These are phyloP conservation scores for Pseudocercospora fuligena DNA, from an alignment of 2,329 filamentous ascomycete species.

Conservation along the genomic window DNA sequence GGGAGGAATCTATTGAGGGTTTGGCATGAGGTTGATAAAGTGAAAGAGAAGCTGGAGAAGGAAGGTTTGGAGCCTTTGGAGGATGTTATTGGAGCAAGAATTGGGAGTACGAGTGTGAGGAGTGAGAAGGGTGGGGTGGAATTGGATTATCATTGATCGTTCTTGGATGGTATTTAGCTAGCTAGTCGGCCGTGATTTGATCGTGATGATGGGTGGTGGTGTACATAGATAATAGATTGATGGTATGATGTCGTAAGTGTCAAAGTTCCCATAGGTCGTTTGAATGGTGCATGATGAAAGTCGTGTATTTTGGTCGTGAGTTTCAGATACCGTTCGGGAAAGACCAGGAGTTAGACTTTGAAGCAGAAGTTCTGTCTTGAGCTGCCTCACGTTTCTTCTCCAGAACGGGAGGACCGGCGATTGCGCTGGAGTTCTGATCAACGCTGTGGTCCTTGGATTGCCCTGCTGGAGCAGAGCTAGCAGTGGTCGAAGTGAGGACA, in stretches of 20 bases:
- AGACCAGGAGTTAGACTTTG: neutral
- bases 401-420: neutral
- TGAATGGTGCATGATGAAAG: neutral
- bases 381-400: neutral
- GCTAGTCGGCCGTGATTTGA: neutral
- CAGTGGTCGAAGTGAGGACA: neutral
- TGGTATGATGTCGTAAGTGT: neutral
- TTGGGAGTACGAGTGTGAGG: slow-evolving; percentile 13
- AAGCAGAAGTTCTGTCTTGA: neutral
- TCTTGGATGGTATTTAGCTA: neutral
- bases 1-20: slow-evolving; percentile 84
- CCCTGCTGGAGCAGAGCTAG: neutral
- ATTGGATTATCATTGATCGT: neutral
- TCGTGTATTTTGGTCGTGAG: neutral
- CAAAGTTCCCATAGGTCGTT: neutral
- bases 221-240: neutral
- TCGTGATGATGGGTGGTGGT: neutral
- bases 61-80: slow-evolving; percentile 48
- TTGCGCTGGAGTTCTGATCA: neutral
- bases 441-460: neutral
- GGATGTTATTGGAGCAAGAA: slow-evolving; percentile 42
- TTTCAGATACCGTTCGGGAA: neutral
- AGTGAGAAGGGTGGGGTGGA: slow-evolving; percentile 11
- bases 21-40: slow-evolving; percentile 76
- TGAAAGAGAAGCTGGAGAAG: slow-evolving; percentile 69